Conservation (phyloP, 2,329 filamentous ascomycete genomes). For the Xylaria sp. region DNA sequence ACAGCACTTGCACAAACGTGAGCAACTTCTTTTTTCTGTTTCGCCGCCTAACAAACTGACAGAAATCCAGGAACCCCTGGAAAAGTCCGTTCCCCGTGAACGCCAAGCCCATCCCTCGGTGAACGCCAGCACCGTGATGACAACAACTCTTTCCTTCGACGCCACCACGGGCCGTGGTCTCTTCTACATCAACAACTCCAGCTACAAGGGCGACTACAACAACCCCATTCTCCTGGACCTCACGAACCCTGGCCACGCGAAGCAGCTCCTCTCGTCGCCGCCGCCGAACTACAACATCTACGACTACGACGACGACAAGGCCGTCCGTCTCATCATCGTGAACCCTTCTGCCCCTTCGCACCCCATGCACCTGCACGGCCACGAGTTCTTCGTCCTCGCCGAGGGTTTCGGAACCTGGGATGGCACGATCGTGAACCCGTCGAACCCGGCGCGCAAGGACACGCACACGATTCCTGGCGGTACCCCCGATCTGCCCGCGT, state of each 20-base stretch:
- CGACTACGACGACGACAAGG: neutral
- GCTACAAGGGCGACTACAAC: neutral
- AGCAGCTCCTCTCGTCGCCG: neutral
- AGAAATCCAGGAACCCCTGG: neutral
- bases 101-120: neutral
- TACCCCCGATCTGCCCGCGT: neutral
- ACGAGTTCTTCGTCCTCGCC: neutral
- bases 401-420: conserved; percentile 14
- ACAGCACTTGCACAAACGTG: neutral
- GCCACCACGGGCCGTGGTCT: neutral
- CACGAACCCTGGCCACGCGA: neutral
- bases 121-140: neutral
- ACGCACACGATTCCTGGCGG: neutral
- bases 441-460: conserved; percentile 32
- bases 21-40: neutral
- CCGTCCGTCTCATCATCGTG: neutral
- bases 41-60: neutral
- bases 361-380: neutral
- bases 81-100: neutral
- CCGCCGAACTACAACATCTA: neutral
- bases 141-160: neutral
- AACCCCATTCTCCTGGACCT: neutral
- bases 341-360: neutral
- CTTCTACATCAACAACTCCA: neutral
- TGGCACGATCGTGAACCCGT: conserved; percentile 26